These are phyloP conservation scores for Termitomyces sp. DNA, from an alignment of 768 basidiomycete species.

Conservation along the genomic window DNA sequence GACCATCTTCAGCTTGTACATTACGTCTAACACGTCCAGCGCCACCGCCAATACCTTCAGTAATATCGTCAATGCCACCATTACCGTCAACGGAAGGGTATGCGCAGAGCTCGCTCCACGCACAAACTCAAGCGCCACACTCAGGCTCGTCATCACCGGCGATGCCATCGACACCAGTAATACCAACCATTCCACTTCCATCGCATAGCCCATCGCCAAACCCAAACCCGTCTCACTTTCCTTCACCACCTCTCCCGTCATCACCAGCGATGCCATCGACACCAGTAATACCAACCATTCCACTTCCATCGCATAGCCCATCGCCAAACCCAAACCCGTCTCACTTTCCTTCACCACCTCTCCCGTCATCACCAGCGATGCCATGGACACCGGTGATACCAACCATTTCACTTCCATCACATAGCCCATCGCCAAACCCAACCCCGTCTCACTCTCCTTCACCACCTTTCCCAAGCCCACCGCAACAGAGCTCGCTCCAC, in stretches of 20 bases:
- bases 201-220: too few species aligned
- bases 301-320: slow-evolving; percentile 5
- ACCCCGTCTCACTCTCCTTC: background rate
- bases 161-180: background rate
- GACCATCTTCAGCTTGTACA: background rate
- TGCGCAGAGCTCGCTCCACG: background rate
- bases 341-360: too few species aligned
- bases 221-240: too few species aligned
- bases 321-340: too few species aligned
- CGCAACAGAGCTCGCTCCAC: too few species aligned
- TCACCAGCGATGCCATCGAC: background rate
- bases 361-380: background rate
- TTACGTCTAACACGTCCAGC: background rate
- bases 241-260: too few species aligned
- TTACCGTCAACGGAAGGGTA: too few species aligned
- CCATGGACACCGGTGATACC: background rate
- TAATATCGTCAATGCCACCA: background rate
- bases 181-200: background rate
- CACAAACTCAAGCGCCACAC: background rate
- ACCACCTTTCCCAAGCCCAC: background rate
- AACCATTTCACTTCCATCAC: background rate
- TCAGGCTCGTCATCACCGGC: background rate
- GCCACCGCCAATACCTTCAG: background rate
- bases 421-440: slow-evolving; percentile 2
- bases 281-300: background rate